Base-by-base conservation (phyloP, 2,329 filamentous ascomycete species). In the Fusarium sambucinum region DNA sequence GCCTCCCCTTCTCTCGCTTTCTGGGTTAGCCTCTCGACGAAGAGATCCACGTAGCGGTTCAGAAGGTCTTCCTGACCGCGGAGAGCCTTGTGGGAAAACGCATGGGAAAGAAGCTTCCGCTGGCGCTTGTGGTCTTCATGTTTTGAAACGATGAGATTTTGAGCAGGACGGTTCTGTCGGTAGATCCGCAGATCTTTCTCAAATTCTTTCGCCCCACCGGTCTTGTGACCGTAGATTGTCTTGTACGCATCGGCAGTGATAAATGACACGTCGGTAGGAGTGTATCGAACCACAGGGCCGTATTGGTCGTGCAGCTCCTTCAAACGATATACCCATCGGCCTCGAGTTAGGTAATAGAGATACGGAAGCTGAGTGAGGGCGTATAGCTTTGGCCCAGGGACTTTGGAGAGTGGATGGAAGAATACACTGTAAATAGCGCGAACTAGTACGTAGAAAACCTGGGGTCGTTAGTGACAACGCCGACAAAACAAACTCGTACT, bases 351-450 rank as follows among this genome's bases (percentile, higher is more conserved):
- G 16, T 62, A 13, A 3, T 55, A 62, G 2, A 55, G 27, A 9
- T 47, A 62, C 2, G 59, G 57, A 2, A 62, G 25, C 0, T 62
- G 47, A 10, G 48, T 32, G 1, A 23, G 19, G 4, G 30, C 25
- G 42, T 62, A 55, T 1, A 62, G 25, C 7, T 37, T 62, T 4
- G 57, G 59, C 0, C 59, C 59, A 1, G 59, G 59, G 4, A 62
- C 16, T 21, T 62, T 62, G 1, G 57, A 17, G 4, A 62, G 57
- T 5, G 59, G 57, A 19, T 62, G 59, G 42, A 62, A 42, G 29
- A 55, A 62, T 10, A 27, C 29, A 19, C 38, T 21, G 29, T 62
- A 62, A 0, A 55, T 3, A 3, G 35, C 13, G 14, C 21, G 47
- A 1, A 19, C 10, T 16, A 9, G 11, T 38, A 25, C 25, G 10